Percentiles rank a stretch among this genome's conserved stretches.
Evolutionary conservation across 176 grass and related monocot genomes (phyloP).

Genomic region (Aegilops sharonensis): DNA sequence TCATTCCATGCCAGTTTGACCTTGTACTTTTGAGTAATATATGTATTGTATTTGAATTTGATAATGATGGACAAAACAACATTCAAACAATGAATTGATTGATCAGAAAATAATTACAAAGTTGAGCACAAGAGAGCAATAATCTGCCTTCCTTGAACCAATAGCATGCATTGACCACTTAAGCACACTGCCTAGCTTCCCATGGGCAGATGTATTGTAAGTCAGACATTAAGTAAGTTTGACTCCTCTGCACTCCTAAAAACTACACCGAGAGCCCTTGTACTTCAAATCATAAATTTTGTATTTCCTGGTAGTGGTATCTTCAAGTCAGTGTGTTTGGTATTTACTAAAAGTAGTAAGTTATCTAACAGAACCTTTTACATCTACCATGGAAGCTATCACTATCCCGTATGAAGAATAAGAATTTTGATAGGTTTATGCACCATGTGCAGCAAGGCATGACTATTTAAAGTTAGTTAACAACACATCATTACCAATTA

Average conservation of each 20-base stretch:
- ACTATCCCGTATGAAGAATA: background rate
- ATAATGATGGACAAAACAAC: background rate
- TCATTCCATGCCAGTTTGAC: background rate
- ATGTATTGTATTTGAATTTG: background rate
- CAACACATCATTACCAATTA: background rate
- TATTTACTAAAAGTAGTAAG: slow-evolving; percentile 1
- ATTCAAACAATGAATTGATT: background rate
- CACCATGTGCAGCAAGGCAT: background rate
- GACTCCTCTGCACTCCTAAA: background rate
- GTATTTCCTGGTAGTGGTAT: background rate
- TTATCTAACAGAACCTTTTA: slow-evolving; percentile 8
- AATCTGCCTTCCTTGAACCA: background rate
- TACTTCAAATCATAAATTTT: background rate
- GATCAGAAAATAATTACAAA: background rate
- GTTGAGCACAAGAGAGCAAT: background rate
- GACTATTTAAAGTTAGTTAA: background rate
- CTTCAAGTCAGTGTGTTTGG: background rate
- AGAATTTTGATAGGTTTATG: background rate
- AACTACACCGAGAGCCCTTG: background rate
- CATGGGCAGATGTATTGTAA: background rate
- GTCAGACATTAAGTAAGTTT: background rate
- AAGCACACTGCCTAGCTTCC: background rate
- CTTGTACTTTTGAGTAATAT: background rate
- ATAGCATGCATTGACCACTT: background rate
- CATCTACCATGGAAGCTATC: slow-evolving; percentile 3